Conservation (phyloP, 129 eudicot species). For the sunflower (Helianthus annuus) region DNA sequence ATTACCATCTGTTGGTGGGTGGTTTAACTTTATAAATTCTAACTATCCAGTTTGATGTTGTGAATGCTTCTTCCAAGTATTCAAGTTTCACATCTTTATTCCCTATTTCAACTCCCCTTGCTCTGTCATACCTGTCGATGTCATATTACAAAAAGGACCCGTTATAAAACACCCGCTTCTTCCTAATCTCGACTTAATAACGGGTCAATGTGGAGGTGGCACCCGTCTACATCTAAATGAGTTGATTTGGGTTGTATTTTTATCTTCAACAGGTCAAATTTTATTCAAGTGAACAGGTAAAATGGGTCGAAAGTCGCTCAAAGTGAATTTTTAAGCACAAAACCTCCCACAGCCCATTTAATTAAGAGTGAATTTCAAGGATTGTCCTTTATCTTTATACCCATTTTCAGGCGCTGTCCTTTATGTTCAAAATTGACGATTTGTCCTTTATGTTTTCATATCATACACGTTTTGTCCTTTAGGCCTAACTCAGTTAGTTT, state of each 20-base stretch:
- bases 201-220: neutral
- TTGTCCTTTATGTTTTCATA: too few species aligned
- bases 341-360: neutral
- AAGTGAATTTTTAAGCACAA: neutral
- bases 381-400: too few species aligned
- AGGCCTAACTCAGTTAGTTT: too few species aligned
- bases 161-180: too few species aligned
- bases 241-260: neutral
- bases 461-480: too few species aligned
- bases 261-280: neutral
- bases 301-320: neutral
- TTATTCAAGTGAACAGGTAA: neutral
- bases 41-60: conserved; percentile 92
- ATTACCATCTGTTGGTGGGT: conserved; percentile 88
- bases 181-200: too few species aligned
- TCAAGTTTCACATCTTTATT: conserved; percentile 93
- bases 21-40: conserved; percentile 89
- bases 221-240: neutral
- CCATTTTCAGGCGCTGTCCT: too few species aligned
- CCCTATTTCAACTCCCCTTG: conserved; percentile 96
- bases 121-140: conserved; percentile 83
- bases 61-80: conserved; percentile 89
- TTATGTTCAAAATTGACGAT: too few species aligned
- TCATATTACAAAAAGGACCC: neutral
- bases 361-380: too few species aligned